phyloP scores from a whole-genome alignment of 148 eudicot genomes.

The Selenicereus undatus region DNA sequence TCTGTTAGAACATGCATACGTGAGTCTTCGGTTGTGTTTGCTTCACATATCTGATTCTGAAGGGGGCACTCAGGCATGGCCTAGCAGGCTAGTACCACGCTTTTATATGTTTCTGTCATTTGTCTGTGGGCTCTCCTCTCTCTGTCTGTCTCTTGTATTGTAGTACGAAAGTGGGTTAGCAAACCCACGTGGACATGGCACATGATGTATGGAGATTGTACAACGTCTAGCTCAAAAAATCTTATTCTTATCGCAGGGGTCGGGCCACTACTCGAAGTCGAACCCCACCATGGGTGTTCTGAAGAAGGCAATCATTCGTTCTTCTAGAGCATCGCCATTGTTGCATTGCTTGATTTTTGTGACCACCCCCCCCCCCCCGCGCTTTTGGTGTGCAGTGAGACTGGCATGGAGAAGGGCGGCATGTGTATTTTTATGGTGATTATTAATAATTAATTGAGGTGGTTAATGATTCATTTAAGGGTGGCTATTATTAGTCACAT shows the following conservation, averaged over 20 bases:
- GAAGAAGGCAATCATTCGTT: background rate
- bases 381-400: background rate
- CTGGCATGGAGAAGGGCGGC: background rate
- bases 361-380: background rate
- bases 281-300: background rate
- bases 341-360: background rate
- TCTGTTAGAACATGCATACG: background rate
- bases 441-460: too few relatives aligned
- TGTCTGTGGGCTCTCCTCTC: background rate
- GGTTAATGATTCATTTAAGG: too few relatives aligned
- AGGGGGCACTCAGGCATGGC: background rate
- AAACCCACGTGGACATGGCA: conserved; percentile 12
- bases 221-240: background rate
- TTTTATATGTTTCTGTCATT: background rate
- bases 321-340: background rate
- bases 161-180: background rate
- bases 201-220: background rate
- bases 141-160: background rate
- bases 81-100: background rate
- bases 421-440: background rate
- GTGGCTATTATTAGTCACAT: too few relatives aligned
- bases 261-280: background rate
- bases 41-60: background rate
- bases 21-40: conserved; percentile 1
- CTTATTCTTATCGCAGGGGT: background rate